Evolutionary conservation across 257 asterid genomes (phyloP).

Genomic region (Rhazya stricta): DNA sequence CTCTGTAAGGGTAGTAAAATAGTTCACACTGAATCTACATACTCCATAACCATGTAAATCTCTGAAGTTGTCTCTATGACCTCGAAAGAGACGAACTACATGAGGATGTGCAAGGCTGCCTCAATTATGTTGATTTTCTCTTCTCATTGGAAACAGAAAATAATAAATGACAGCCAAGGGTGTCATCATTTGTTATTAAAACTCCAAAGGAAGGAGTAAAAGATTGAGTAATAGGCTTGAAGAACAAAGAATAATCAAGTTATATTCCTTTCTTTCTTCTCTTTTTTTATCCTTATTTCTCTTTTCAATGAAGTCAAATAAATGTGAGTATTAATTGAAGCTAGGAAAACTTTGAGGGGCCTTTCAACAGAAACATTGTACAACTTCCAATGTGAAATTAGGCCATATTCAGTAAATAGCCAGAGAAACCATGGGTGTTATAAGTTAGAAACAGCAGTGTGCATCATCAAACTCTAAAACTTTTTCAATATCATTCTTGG

Average conservation of each 20-base stretch:
- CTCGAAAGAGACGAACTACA: conserved; percentile 59
- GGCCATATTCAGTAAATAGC: not conserved
- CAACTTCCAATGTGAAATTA: not conserved
- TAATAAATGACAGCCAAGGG: conserved; percentile 4
- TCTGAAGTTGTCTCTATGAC: conserved; percentile 55
- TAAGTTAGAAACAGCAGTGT: not conserved
- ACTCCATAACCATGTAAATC: conserved; percentile 66
- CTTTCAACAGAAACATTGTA: not conserved
- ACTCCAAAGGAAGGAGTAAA: not conserved
- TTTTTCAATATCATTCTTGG: not conserved
- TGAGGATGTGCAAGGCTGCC: conserved; percentile 58
- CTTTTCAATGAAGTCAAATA: not conserved
- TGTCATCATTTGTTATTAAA: not conserved
- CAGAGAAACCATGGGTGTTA: not conserved
- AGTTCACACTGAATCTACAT: conserved; percentile 55
- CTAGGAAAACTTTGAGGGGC: not conserved
- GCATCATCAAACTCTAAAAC: not conserved
- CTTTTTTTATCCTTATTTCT: not conserved
- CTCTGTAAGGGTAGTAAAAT: conserved; percentile 43
- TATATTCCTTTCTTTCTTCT: not conserved
- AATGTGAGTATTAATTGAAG: not conserved
- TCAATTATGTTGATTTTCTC: conserved; percentile 58
- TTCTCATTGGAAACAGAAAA: conserved; percentile 39
- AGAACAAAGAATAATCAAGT: not conserved
- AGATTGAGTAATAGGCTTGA: not conserved